These are phyloP conservation scores for Penicilliopsis zonata DNA, from an alignment of 495 filamentous ascomycete species.

Conservation along the genomic window DNA sequence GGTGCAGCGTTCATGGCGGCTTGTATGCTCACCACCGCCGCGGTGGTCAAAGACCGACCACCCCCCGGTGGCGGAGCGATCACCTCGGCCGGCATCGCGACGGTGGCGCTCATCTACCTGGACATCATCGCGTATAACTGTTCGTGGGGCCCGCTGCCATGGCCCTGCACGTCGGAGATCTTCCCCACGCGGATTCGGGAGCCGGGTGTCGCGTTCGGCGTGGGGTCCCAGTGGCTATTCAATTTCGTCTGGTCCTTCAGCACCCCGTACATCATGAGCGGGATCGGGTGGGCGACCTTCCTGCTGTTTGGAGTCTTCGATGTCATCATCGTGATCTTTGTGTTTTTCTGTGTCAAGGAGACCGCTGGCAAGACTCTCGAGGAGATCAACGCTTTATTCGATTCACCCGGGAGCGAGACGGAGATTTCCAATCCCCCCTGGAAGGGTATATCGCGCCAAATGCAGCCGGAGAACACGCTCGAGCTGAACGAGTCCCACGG, in stretches of 20 bases:
- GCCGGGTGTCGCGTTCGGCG: conserved; percentile 32
- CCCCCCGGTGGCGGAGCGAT: conserved; percentile 21
- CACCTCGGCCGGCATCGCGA: conserved; percentile 26
- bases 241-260: conserved; percentile 41
- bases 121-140: conserved; percentile 33
- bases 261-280: conserved; percentile 38
- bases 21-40: conserved; percentile 44
- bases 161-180: conserved; percentile 31
- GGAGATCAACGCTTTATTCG: conserved; percentile 55
- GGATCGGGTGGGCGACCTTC: conserved; percentile 38
- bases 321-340: conserved; percentile 26
- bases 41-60: conserved; percentile 39
- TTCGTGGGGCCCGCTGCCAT: conserved; percentile 26
- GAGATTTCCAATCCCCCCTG: too few relatives aligned
- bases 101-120: conserved; percentile 38
- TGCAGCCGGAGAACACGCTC: too few relatives aligned
- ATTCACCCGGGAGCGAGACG: too few relatives aligned
- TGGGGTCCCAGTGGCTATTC: conserved; percentile 40
- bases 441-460: too few relatives aligned
- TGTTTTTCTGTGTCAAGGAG: conserved; percentile 40
- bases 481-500: too few relatives aligned
- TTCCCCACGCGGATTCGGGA: conserved; percentile 39
- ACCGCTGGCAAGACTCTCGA: conserved; percentile 64
- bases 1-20: conserved; percentile 38
- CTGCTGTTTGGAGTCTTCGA: conserved; percentile 33